Percentiles rank a stretch among this genome's conserved stretches.
Evolutionary conservation across 2,329 filamentous ascomycete genomes (phyloP).

Genomic region (Talaromyces sp.): DNA sequence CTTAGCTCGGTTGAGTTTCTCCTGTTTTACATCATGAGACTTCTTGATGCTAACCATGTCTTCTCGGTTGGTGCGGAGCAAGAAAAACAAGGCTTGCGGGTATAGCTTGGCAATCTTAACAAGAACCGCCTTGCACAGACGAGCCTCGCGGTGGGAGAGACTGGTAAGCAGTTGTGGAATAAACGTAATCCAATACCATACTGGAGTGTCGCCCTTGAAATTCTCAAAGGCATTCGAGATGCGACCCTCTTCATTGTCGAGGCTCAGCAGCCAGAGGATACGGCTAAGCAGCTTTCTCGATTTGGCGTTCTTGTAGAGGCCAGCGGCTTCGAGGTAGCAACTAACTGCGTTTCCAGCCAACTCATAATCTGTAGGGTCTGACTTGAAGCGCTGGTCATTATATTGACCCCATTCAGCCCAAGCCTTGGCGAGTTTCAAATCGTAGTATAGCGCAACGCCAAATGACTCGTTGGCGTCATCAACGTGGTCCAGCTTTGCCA

Average conservation of each 20-base stretch:
- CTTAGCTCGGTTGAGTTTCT: constrained; percentile 59
- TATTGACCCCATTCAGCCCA: constrained; percentile 99
- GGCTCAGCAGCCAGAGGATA: constrained; percentile 89
- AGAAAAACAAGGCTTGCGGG: constrained; percentile 93
- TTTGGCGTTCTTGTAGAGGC: constrained; percentile 95
- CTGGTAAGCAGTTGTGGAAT: constrained; percentile 94
- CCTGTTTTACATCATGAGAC: constrained; percentile 64
- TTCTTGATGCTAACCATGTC: constrained; percentile 93
- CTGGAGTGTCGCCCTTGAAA: constrained; percentile 94
- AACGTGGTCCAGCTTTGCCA: constrained; percentile 87
- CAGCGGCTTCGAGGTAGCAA: constrained; percentile 92
- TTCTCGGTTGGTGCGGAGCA: constrained; percentile 86
- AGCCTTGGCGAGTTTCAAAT: constrained; percentile 90
- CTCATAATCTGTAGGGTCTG: constrained; percentile 74
- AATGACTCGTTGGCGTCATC: constrained; percentile 91
- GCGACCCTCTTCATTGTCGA: constrained; percentile 81
- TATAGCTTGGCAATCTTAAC: constrained; percentile 93
- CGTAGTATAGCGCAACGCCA: constrained; percentile 91
- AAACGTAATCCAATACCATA: constrained; percentile 99
- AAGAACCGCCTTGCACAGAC: constrained; percentile 78
- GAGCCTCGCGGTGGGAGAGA: constrained; percentile 84
- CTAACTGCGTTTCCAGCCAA: constrained; percentile 88
- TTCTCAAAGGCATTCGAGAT: constrained; percentile 86
- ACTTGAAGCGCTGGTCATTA: constrained; percentile 94
- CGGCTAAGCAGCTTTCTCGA: constrained; percentile 88